These are phyloP conservation scores for Arachnomyces sp. DNA, from an alignment of 2,329 filamentous ascomycete genomes.

Conservation along the genomic window DNA sequence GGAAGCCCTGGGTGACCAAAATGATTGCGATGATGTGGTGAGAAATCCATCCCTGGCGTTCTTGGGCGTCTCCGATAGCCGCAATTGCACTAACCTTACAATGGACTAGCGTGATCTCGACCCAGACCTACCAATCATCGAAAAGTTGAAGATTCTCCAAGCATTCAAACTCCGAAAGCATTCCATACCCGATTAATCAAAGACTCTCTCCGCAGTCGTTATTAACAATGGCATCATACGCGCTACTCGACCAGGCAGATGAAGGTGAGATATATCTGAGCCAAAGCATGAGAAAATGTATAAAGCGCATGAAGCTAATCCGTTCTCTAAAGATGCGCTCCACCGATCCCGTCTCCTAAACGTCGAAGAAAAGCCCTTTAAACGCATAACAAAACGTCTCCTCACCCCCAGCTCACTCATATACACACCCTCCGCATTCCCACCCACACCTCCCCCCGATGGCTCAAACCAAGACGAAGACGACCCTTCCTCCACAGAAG, in stretches of 20 bases:
- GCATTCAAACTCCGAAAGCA: constrained; percentile 5
- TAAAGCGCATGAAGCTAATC: not conserved
- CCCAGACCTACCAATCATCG: no score
- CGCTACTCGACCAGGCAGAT: constrained; percentile 63
- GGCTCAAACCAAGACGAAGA: constrained; percentile 33
- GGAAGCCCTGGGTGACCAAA: no score
- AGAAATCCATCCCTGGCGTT: no score
- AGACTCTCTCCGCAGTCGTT: constrained; percentile 2
- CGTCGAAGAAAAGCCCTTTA: constrained; percentile 88
- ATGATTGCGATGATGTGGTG: no score
- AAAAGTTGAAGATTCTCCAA: no score
- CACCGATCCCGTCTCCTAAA: constrained; percentile 81
- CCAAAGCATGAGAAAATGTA: no score
- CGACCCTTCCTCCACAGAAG: constrained; percentile 36
- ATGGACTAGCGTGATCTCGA: no score
- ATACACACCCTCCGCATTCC: constrained; percentile 45
- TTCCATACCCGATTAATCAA: constrained; percentile 9
- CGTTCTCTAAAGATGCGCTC: constrained; percentile 55
- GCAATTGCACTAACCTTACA: no score
- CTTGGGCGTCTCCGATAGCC: no score
- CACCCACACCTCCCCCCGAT: constrained; percentile 61
- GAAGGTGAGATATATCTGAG: constrained; percentile 25
- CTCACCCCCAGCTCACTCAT: constrained; percentile 59
- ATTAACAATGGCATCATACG: constrained; percentile 48
- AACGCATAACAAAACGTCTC: constrained; percentile 75